These are phyloP conservation scores for Sphaerulina musiva DNA, from an alignment of 2,329 filamentous ascomycete species.

Conservation along the genomic window DNA sequence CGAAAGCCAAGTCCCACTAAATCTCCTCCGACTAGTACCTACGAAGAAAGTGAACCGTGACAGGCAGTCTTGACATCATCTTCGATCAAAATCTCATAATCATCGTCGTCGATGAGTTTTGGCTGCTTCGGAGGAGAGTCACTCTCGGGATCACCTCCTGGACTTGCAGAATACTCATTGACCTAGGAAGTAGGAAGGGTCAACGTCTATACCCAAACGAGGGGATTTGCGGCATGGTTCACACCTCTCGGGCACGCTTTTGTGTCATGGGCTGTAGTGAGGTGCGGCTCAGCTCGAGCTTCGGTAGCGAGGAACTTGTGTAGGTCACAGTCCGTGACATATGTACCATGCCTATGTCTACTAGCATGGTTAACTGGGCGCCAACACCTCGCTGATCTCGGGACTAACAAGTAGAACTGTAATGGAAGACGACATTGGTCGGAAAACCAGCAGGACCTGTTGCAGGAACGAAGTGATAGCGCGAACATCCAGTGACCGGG, in stretches of 20 bases:
- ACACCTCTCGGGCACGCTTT: conserved; percentile 6
- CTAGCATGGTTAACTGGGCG: not conserved
- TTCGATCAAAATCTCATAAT: not conserved
- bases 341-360: conserved; percentile 10
- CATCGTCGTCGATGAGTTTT: not conserved
- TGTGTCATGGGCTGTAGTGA: not conserved
- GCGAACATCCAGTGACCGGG: not conserved
- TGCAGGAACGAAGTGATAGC: conserved; percentile 2
- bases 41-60: conserved; percentile 7
- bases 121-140: not conserved
- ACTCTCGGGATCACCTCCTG: not conserved
- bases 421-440: conserved; percentile 3
- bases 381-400: too few relatives aligned
- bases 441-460: conserved; percentile 3
- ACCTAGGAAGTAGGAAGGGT: not conserved
- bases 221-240: not conserved
- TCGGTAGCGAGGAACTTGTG: not conserved
- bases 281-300: conserved; percentile 1
- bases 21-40: conserved; percentile 10
- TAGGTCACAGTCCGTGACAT: conserved; percentile 7
- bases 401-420: conserved; percentile 6
- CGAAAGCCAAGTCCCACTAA: not conserved
- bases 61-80: not conserved
- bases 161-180: not conserved
- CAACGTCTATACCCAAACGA: too few relatives aligned